Conservation (phyloP, 2,329 filamentous ascomycete species). For the Fusarium temperatum region DNA sequence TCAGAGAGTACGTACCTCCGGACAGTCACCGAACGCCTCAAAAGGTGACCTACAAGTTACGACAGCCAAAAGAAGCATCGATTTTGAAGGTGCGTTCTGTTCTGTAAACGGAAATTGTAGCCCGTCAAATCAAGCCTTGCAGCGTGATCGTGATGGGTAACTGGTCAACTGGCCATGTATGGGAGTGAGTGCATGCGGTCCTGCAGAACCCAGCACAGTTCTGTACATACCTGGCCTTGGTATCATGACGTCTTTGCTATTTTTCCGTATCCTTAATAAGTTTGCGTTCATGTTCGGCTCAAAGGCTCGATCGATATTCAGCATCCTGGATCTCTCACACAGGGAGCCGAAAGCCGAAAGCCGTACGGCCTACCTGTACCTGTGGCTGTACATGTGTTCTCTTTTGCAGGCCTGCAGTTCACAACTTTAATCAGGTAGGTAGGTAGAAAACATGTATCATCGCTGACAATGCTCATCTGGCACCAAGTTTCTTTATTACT, state of each 20-base stretch:
- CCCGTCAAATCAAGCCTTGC: slow-evolving; percentile 14
- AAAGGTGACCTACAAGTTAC: slow-evolving; percentile 5
- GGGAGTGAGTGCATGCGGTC: neutral
- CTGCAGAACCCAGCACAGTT: neutral
- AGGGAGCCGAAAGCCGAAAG: slow-evolving; percentile 58
- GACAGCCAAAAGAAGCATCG: neutral
- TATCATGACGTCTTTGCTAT: slow-evolving; percentile 26
- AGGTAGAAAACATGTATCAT: neutral
- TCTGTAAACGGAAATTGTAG: neutral
- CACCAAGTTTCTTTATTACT: neutral
- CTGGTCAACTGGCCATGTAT: slow-evolving; percentile 2
- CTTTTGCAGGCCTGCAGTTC: neutral
- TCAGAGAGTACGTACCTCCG: slow-evolving; percentile 38
- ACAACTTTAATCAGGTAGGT: neutral
- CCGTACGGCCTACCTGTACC: neutral
- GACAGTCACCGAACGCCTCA: slow-evolving; percentile 39
- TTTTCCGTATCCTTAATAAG: neutral
- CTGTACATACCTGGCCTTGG: neutral
- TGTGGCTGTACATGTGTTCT: neutral
- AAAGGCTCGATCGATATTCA: slow-evolving; percentile 26
- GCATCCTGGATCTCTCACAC: slow-evolving; percentile 31
- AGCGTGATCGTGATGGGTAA: slow-evolving; percentile 28
- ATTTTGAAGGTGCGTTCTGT: neutral
- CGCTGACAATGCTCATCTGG: neutral
- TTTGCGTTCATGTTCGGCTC: slow-evolving; percentile 32